Base-by-base conservation (phyloP, 1,139 yeast genomes). In the Hanseniaspora uvarum region DNA sequence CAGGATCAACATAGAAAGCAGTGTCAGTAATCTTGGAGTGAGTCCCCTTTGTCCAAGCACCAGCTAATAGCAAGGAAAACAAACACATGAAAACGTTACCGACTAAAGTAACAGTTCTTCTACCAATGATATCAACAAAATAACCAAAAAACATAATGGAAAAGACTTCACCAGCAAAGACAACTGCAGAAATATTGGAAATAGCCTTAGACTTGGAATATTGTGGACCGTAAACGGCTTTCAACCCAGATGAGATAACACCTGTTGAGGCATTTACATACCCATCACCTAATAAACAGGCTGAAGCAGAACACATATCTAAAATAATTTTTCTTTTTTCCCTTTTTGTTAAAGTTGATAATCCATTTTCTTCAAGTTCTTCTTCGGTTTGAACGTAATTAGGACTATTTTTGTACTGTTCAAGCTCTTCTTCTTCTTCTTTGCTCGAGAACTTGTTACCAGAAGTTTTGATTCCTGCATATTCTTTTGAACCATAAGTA, bases 221-320 rank as follows among this genome's bases (percentile, higher is more conserved):
- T 61, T 77, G 77, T 0, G 66, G 67, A 14, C 87, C 87, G 65
- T 88, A 88, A 39, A 88, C 71, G 4, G 65, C 70, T 16, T 74
- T 66, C 58, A 88, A 73, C 69, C 88, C 81, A 14, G 88, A 80
- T 46, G 81, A 74, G 19, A 83, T 94, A 11, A 92, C 76, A 56
- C 88, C 79, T 57, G 86, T 84, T 49, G 92, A 80, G 69, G 84
- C 84, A 68, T 87, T 87, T 59, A 86, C 84, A 65, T 87, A 87
- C 56, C 96, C 96, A 68, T 88, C 96, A 30, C 92, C 81, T 66
- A 88, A 86, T 53, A 88, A 73, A 55, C 96, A 96, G 1, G 95
- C 92, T 59, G 96, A 96, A 0, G 95, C 81, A 21, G 88, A 81
- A 59, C 86, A 75, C 46, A 89, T 86, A 6, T 95, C 85, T 86